phyloP scores from a whole-genome alignment of 1,284 basidiomycete genomes.

The Cryptococcus sp. region DNA sequence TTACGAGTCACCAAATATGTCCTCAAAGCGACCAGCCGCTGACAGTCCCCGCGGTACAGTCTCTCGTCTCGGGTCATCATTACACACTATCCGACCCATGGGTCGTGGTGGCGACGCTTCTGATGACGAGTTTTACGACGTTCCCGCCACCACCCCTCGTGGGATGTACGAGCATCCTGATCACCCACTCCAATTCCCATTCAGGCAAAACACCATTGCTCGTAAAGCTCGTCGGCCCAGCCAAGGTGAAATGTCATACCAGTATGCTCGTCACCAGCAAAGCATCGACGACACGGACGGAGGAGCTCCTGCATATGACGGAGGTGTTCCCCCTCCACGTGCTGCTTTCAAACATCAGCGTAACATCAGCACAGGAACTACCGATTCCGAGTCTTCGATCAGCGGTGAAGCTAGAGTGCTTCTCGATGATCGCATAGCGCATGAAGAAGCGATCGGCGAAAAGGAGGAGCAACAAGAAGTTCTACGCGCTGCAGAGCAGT shows the following conservation, averaged over 20 bases:
- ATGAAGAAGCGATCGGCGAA: conserved; percentile 49
- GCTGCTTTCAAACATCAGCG: conserved; percentile 6
- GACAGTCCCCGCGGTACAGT: conserved; percentile 18
- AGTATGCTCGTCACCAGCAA: conserved; percentile 23
- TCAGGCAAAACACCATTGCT: conserved; percentile 45
- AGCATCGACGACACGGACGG: conserved; percentile 1
- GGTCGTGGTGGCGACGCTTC: conserved; percentile 2
- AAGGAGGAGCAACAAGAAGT: conserved; percentile 59
- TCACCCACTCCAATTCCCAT: conserved; percentile 39
- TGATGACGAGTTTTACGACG: conserved; percentile 6
- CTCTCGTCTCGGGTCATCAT: conserved; percentile 39
- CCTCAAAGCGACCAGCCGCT: neutral
- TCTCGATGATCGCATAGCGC: conserved; percentile 47
- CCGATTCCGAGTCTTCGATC: conserved; percentile 4
- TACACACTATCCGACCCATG: conserved; percentile 48
- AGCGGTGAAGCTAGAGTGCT: conserved; percentile 13
- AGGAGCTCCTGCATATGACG: conserved; percentile 4
- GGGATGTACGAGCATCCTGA: conserved; percentile 5
- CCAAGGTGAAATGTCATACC: conserved; percentile 36
- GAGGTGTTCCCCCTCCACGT: conserved; percentile 14
- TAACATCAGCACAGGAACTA: conserved; percentile 1
- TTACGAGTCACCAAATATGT: neutral
- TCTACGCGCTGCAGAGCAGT: conserved; percentile 15
- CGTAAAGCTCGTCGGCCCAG: conserved; percentile 39
- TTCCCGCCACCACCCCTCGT: conserved; percentile 7